Conservation (phyloP, 371 early-diverging fungal genomes). For the Mucor lusitanicus region DNA sequence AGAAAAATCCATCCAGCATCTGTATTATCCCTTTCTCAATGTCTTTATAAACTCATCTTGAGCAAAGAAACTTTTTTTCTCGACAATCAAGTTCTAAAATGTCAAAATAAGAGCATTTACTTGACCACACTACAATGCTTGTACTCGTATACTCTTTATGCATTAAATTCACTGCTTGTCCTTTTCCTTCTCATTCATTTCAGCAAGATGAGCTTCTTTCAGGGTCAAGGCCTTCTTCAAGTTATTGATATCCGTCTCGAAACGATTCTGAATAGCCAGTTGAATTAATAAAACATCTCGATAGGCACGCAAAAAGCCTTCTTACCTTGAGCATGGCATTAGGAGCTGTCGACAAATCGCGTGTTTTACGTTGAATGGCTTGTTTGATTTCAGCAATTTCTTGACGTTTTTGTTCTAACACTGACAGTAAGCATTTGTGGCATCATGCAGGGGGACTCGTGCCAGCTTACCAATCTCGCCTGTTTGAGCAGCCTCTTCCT, state of each 20-base stretch:
- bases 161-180: neutral
- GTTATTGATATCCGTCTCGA: slow-evolving; percentile 44
- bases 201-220: slow-evolving; percentile 50
- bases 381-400: slow-evolving; percentile 52
- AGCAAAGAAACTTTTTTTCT: no score
- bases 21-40: no score
- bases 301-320: neutral
- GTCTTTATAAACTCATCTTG: no score
- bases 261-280: slow-evolving; percentile 37
- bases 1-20: no score
- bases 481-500: slow-evolving; percentile 41
- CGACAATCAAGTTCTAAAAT: no score
- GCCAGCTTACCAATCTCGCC: slow-evolving; percentile 41
- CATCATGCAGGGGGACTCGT: neutral
- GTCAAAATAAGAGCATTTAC: no score
- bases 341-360: slow-evolving; percentile 45
- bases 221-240: slow-evolving; percentile 45
- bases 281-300: neutral
- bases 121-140: no score
- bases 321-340: slow-evolving; percentile 54
- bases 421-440: neutral
- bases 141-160: no score
- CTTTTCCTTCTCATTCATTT: slow-evolving; percentile 40
- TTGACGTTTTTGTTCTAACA: slow-evolving; percentile 53
- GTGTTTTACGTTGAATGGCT: slow-evolving; percentile 46